These are phyloP conservation scores for Cyberlindnera mrakii DNA, from an alignment of 805 yeast genomes.

Conservation along the genomic window DNA sequence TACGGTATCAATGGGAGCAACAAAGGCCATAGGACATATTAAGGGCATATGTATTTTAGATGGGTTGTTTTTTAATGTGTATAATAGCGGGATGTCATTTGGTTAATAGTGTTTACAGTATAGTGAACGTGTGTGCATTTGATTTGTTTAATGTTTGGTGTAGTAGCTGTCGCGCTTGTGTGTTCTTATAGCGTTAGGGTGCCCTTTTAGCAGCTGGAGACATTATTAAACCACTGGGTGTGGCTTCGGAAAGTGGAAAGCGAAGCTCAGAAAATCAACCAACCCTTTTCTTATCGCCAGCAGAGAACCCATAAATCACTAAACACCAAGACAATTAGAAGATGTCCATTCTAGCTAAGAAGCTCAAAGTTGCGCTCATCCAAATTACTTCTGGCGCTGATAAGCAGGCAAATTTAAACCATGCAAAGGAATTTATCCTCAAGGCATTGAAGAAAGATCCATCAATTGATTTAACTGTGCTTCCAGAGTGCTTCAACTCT, in stretches of 20 bases:
- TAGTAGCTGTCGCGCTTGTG: background rate
- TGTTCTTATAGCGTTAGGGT: too few relatives aligned
- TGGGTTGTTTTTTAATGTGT: background rate
- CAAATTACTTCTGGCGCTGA: constrained; percentile 70
- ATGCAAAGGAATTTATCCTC: constrained; percentile 57
- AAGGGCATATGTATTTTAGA: background rate
- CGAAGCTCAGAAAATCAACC: too few relatives aligned
- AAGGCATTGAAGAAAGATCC: constrained; percentile 55
- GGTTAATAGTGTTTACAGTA: background rate
- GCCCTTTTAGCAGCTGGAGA: too few relatives aligned
- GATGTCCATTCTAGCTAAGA: constrained; percentile 29
- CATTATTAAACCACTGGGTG: too few relatives aligned
- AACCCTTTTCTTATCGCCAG: background rate
- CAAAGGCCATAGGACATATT: background rate
- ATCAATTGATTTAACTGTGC: constrained; percentile 71
- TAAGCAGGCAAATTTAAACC: constrained; percentile 68
- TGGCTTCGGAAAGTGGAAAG: too few relatives aligned
- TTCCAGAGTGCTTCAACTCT: constrained; percentile 87
- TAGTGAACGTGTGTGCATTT: constrained; percentile 6
- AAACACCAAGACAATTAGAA: constrained; percentile 3
- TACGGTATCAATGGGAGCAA: background rate
- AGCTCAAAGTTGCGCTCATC: constrained; percentile 73
- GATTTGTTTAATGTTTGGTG: background rate
- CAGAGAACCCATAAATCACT: background rate
- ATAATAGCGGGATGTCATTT: background rate